Percentiles rank a stretch among this genome's conserved stretches.
Evolutionary conservation across 2,329 filamentous ascomycete species (phyloP).

Genomic region (Pestalotiopsis sp.): DNA sequence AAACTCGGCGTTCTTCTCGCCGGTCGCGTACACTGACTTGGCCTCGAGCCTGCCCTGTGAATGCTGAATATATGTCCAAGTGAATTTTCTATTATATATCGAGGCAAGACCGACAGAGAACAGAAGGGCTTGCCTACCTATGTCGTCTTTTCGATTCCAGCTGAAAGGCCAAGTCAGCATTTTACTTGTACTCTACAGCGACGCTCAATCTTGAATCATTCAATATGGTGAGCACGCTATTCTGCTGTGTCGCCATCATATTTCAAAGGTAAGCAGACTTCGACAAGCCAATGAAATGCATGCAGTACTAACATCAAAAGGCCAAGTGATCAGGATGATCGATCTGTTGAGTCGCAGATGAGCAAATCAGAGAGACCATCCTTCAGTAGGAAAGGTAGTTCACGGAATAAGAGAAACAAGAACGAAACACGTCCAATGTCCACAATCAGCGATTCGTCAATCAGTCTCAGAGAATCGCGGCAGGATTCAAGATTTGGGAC

Average conservation of each 20-base stretch:
- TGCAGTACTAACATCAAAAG: not conserved
- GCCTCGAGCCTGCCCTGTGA: no score
- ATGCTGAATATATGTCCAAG: not conserved
- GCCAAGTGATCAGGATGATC: not conserved
- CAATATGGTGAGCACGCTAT: not conserved
- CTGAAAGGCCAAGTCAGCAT: not conserved
- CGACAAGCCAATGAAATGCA: not conserved
- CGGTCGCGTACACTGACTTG: not conserved
- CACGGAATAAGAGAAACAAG: not conserved
- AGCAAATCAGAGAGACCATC: not conserved
- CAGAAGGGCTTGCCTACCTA: not conserved
- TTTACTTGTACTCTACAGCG: not conserved
- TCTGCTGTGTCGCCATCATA: not conserved
- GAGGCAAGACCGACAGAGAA: not conserved
- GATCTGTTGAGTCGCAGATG: not conserved
- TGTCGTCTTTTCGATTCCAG: no score
- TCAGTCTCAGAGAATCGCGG: not conserved
- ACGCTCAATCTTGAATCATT: not conserved
- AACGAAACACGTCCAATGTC: not conserved
- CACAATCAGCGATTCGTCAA: not conserved
- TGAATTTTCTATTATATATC: not conserved
- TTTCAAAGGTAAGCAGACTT: not conserved
- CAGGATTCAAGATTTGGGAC: not conserved
- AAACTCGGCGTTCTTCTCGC: conserved; percentile 28
- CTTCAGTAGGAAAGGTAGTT: not conserved